These are phyloP conservation scores for Neurospora sp. DNA, from an alignment of 495 filamentous ascomycete genomes.

Conservation along the genomic window DNA sequence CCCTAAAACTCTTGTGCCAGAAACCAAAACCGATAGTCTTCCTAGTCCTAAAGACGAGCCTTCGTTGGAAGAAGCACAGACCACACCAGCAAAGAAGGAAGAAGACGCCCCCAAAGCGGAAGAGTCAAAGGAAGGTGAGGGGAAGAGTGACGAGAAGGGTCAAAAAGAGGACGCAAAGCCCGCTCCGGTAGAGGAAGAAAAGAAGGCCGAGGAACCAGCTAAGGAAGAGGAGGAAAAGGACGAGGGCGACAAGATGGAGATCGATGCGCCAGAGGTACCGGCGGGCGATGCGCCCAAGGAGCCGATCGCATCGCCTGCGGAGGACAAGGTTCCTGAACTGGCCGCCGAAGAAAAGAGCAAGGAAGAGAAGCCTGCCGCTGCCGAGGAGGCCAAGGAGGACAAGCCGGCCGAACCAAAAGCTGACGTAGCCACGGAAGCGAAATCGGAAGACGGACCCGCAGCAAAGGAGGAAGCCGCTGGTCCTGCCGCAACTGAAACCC, in stretches of 20 bases:
- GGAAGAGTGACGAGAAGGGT: background rate
- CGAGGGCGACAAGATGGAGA: background rate
- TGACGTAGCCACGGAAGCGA: slow-evolving; percentile 1
- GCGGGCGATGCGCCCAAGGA: background rate
- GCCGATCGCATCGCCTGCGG: background rate
- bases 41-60: background rate
- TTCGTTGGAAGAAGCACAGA: background rate
- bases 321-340: background rate
- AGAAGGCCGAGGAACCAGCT: background rate
- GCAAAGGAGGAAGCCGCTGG: slow-evolving; percentile 9
- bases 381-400: slow-evolving; percentile 13
- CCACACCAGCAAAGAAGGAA: background rate
- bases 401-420: slow-evolving; percentile 4
- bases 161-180: background rate
- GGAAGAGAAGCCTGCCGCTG: slow-evolving; percentile 6
- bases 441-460: slow-evolving; percentile 6
- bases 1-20: background rate
- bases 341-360: background rate
- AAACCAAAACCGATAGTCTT: background rate
- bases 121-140: background rate
- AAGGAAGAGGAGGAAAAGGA: background rate
- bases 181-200: background rate
- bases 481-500: background rate
- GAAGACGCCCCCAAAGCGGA: background rate
- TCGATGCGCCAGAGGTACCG: background rate